These are phyloP conservation scores for Ustilago cynodontis DNA, from an alignment of 1,284 basidiomycete genomes.

Conservation along the genomic window DNA sequence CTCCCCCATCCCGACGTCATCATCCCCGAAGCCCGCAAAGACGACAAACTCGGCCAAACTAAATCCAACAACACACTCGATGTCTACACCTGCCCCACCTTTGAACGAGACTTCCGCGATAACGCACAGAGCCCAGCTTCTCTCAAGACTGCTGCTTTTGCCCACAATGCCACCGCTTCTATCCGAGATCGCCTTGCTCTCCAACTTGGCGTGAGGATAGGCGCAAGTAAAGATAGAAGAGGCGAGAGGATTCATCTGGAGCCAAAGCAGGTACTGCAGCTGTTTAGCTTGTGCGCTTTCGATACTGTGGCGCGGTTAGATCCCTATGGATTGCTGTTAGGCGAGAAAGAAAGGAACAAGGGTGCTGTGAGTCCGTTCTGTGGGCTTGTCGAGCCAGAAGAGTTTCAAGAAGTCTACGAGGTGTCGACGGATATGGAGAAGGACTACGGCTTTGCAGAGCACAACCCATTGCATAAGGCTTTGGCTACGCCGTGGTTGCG, in stretches of 20 bases:
- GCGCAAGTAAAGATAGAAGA: constrained; percentile 29
- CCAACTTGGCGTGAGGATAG: constrained; percentile 23
- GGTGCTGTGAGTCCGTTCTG: constrained; percentile 39
- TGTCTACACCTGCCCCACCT: constrained; percentile 45
- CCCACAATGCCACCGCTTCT: constrained; percentile 20
- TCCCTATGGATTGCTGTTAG: constrained; percentile 29
- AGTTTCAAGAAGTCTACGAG: constrained; percentile 39
- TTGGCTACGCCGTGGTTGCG: constrained; percentile 46
- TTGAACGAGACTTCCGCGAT: constrained; percentile 37
- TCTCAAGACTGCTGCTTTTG: constrained; percentile 22
- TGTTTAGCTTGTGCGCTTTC: constrained; percentile 48
- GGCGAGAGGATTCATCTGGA: constrained; percentile 34
- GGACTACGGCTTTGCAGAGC: constrained; percentile 36
- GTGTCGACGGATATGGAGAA: constrained; percentile 38
- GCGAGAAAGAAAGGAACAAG: constrained; percentile 21
- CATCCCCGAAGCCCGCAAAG: constrained; percentile 44
- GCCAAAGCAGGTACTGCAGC: constrained; percentile 36
- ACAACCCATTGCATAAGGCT: constrained; percentile 30
- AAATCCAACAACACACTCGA: constrained; percentile 50
- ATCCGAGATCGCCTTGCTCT: constrained; percentile 29
- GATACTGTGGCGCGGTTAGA: constrained; percentile 44
- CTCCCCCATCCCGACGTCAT: constrained; percentile 47
- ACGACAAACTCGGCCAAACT: constrained; percentile 32
- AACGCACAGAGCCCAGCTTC: constrained; percentile 31
- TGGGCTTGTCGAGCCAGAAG: constrained; percentile 26